phyloP scores from a whole-genome alignment of 2,329 filamentous ascomycete species.

The Iodosphaeria phyllophila region DNA sequence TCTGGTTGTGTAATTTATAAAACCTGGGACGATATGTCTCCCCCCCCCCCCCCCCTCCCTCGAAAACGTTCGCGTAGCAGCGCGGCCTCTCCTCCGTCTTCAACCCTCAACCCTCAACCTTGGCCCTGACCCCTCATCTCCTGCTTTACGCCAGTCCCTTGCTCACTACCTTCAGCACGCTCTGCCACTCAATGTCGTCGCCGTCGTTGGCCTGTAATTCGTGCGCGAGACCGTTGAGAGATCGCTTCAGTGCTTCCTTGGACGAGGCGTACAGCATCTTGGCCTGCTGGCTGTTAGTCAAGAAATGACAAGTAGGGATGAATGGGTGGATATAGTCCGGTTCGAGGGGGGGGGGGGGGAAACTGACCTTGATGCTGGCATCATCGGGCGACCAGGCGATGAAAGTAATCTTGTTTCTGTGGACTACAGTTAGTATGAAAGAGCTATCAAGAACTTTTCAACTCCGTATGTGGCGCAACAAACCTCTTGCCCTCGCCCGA shows the following conservation, averaged over 20 bases:
- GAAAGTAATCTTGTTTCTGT: slow-evolving; percentile 61
- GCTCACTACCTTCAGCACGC: slow-evolving; percentile 47
- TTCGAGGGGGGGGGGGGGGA: background rate
- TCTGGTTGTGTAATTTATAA: too few relatives aligned
- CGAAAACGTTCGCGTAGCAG: too few relatives aligned
- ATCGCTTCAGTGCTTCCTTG: slow-evolving; percentile 69
- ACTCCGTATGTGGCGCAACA: too few relatives aligned
- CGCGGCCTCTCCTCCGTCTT: too few relatives aligned
- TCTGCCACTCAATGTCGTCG: slow-evolving; percentile 65
- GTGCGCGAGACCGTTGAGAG: slow-evolving; percentile 54
- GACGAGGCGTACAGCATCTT: slow-evolving; percentile 87
- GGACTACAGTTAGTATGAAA: too few relatives aligned
- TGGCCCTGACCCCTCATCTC: too few relatives aligned
- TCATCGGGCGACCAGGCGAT: slow-evolving; percentile 70
- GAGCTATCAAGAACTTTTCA: too few relatives aligned
- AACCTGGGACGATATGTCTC: too few relatives aligned
- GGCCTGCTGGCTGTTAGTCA: slow-evolving; percentile 29
- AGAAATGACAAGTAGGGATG: too few relatives aligned
- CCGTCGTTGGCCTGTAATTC: slow-evolving; percentile 73
- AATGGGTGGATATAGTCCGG: slow-evolving; percentile 2
- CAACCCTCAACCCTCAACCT: too few relatives aligned
- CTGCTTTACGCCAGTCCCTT: slow-evolving; percentile 37
- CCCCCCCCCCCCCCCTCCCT: too few relatives aligned
- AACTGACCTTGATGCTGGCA: slow-evolving; percentile 54
- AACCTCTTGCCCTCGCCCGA: slow-evolving; percentile 46